Evolutionary conservation across 495 filamentous ascomycete genomes (phyloP), one percentile per base, ranked within the genome.

Genomic region (Hyaloscypha bicolor): DNA sequence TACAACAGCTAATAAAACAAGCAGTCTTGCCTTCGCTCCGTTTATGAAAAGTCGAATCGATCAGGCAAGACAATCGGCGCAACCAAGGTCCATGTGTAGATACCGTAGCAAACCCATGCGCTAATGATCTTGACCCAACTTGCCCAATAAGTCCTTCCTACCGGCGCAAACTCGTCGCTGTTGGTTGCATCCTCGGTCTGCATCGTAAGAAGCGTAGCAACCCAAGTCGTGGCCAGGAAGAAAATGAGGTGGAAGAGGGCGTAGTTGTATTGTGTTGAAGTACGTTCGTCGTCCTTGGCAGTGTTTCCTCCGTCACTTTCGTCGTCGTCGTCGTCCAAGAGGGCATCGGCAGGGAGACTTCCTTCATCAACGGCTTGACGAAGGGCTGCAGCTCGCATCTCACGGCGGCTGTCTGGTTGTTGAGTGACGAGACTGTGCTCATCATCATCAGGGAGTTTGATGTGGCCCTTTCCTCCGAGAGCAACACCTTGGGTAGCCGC

Each of bases 111-210:
- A 56, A 95, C 89, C 95, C 95, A 99, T 21, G 94, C 89, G 79
- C 93, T 97, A 59, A 97, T 87, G 76, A 99, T 98, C 88, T 98
- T 99, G 70, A 97, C 93, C 95, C 95, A 99, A 79, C 92, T 97
- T 25, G 95, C 95, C 88, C 94, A 96, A 81, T 97, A 95, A 22
- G 94, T 97, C 58, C 95, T 82, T 33, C 95, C 95, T 21, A 99
- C 94, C 0, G 95, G 90, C 5, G 91, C 90, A 77, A 99, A 97
- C 72, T 93, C 88, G 22, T 82, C 82, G 29, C 84, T 81, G 31
- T 78, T 75, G 63, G 83, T 79, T n/a, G 72, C 60, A 4, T 87
- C 83, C 22, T 93, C 85, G 73, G 94, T 82, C 66, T 90, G 91
- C 80, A 93, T 93, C 16, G 94, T 96, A 66, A 99, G 79, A 55